A percentile compares a stretch with the other conserved stretches of the same genome.
Evolutionary conservation across 106 monocot species (phyloP).

Genomic region (Phalaenopsis aphrodite): DNA sequence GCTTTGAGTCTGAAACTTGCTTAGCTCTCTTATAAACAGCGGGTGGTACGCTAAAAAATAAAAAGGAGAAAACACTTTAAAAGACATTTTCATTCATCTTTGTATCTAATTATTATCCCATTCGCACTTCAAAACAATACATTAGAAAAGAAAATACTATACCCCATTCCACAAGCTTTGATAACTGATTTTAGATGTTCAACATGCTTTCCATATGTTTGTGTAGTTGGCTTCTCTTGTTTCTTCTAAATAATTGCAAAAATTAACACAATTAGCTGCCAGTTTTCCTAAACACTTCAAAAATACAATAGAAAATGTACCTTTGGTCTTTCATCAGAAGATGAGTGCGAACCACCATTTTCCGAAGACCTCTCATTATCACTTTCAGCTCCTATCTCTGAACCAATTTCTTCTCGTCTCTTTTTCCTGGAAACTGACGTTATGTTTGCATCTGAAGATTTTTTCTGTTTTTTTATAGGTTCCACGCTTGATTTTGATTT

Average conservation of each 20-base stretch:
- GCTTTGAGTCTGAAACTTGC: slow-evolving; percentile 79
- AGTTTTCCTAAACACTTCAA: neutral
- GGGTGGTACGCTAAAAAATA: slow-evolving; percentile 61
- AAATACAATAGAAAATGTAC: neutral
- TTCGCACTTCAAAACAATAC: neutral
- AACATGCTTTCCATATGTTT: slow-evolving; percentile 69
- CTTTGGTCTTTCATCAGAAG: slow-evolving; percentile 32
- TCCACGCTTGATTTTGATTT: slow-evolving; percentile 35
- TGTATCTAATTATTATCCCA: neutral
- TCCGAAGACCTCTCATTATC: slow-evolving; percentile 33
- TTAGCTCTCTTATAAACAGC: slow-evolving; percentile 79
- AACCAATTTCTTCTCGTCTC: slow-evolving; percentile 26
- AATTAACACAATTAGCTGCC: slow-evolving; percentile 5
- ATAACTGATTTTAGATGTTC: slow-evolving; percentile 83
- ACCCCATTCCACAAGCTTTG: slow-evolving; percentile 90
- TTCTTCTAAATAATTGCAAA: slow-evolving; percentile 40
- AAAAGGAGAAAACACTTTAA: slow-evolving; percentile 6
- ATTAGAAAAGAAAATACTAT: slow-evolving; percentile 7
- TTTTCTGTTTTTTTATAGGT: slow-evolving; percentile 44
- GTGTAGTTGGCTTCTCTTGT: slow-evolving; percentile 37
- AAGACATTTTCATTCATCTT: neutral
- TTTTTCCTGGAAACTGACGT: slow-evolving; percentile 28
- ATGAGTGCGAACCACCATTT: slow-evolving; percentile 49
- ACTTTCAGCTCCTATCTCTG: slow-evolving; percentile 35
- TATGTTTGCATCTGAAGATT: slow-evolving; percentile 26